phyloP scores from a whole-genome alignment of 345 rosid genomes.

The Syzygium grande region DNA sequence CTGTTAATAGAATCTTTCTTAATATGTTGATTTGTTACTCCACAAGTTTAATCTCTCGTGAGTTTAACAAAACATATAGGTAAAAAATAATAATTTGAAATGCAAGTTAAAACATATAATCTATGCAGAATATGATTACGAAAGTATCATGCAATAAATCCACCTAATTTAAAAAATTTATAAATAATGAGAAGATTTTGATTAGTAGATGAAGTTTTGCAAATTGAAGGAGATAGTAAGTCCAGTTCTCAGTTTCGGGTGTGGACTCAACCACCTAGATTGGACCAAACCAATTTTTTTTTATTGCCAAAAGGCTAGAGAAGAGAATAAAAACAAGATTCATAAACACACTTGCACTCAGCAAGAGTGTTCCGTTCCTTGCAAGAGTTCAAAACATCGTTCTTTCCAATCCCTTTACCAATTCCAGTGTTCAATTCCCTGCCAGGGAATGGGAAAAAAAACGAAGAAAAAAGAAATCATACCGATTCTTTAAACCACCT shows the following conservation, averaged over 20 bases:
- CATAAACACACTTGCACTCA: not conserved
- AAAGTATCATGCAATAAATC: not conserved
- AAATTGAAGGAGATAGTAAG: not conserved
- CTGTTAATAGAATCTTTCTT: not conserved
- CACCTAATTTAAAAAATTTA: not conserved
- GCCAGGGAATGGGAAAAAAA: not conserved
- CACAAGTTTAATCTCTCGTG: not conserved
- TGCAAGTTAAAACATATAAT: not conserved
- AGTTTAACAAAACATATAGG: not conserved
- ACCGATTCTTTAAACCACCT: not conserved
- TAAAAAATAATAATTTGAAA: not conserved
- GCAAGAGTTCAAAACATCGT: not conserved
- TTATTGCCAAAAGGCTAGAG: not conserved
- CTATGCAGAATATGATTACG: not conserved
- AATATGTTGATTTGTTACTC: not conserved
- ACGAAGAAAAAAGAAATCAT: not conserved
- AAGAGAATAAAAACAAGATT: not conserved
- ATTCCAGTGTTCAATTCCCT: not conserved
- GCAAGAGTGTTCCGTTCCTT: not conserved
- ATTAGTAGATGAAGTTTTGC: not conserved
- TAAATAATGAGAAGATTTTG: not conserved
- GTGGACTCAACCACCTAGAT: no score
- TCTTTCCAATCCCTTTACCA: not conserved
- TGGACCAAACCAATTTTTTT: not conserved
- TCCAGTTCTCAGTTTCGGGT: not conserved